These are phyloP conservation scores for Solanum dulcamara DNA, from an alignment of 257 asterid genomes.

Conservation along the genomic window DNA sequence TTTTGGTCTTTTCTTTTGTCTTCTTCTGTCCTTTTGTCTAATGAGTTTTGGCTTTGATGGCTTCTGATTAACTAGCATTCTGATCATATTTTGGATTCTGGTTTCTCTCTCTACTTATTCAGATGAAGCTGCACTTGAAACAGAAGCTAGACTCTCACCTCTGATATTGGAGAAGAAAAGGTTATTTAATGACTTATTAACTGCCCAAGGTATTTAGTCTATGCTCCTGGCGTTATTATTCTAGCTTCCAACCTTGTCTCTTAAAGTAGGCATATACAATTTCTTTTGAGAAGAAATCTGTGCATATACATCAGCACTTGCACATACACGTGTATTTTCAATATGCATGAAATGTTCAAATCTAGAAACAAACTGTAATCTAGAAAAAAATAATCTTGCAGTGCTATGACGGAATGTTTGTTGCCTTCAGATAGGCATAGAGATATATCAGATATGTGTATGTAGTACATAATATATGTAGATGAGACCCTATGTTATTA, in stretches of 20 bases:
- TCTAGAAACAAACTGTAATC: constrained; percentile 1
- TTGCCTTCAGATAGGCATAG: not conserved
- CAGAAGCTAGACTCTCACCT: constrained; percentile 90
- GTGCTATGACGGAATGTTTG: not conserved
- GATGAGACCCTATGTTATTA: constrained; percentile 13
- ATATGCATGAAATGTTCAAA: not conserved
- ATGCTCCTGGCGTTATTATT: not conserved
- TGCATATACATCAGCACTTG: not conserved
- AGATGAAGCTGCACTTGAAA: constrained; percentile 91
- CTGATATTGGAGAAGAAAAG: constrained; percentile 79
- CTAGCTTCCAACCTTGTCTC: not conserved
- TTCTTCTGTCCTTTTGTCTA: not conserved
- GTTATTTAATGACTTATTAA: constrained; percentile 78
- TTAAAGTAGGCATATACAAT: not conserved
- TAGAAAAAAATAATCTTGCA: not conserved
- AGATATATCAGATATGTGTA: not conserved
- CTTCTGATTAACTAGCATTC: not conserved
- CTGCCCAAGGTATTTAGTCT: constrained; percentile 67
- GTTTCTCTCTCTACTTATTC: constrained; percentile 1
- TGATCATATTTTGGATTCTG: not conserved
- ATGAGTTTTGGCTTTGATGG: not conserved
- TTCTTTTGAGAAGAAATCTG: not conserved
- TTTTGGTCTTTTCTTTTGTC: not conserved
- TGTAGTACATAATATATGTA: constrained; percentile 1
- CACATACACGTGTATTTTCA: not conserved